phyloP scores from a whole-genome alignment of 441 rosid genomes.

The Brassica hybrid region DNA sequence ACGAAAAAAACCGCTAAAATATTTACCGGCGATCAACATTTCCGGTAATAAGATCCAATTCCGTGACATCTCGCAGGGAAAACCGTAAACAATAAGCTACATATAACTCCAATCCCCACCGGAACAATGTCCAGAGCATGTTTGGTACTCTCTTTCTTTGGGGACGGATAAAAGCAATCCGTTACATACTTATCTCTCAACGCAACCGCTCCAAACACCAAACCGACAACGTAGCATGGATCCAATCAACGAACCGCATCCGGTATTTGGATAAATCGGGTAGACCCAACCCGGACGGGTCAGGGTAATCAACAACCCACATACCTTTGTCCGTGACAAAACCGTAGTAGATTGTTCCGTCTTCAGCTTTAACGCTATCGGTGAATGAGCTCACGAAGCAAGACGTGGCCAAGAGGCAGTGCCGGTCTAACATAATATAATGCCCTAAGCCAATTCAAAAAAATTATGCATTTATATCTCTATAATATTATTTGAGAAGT shows the following conservation, averaged over 20 bases:
- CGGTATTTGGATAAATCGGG: constrained; percentile 58
- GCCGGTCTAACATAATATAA: no score
- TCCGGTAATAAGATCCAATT: constrained; percentile 60
- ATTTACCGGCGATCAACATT: constrained; percentile 28
- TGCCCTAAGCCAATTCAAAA: no score
- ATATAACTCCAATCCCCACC: constrained; percentile 58
- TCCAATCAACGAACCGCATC: constrained; percentile 52
- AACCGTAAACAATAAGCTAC: constrained; percentile 57
- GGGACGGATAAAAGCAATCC: constrained; percentile 55
- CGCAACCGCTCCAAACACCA: constrained; percentile 61
- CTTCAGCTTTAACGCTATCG: constrained; percentile 57
- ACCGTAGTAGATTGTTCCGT: constrained; percentile 55
- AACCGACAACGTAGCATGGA: constrained; percentile 56
- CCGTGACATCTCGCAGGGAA: constrained; percentile 69
- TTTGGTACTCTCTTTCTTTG: constrained; percentile 44
- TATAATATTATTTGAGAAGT: no score
- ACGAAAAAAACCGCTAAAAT: not conserved
- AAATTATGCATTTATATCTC: no score
- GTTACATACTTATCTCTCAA: constrained; percentile 59
- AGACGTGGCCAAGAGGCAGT: constrained; percentile 48
- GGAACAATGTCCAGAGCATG: constrained; percentile 61
- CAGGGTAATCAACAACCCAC: constrained; percentile 55
- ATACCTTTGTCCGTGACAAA: constrained; percentile 57
- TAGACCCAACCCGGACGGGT: constrained; percentile 39
- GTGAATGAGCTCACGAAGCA: constrained; percentile 65